These are phyloP conservation scores for Fusarium penzigii DNA, from an alignment of 2,329 filamentous ascomycete genomes.

Conservation along the genomic window DNA sequence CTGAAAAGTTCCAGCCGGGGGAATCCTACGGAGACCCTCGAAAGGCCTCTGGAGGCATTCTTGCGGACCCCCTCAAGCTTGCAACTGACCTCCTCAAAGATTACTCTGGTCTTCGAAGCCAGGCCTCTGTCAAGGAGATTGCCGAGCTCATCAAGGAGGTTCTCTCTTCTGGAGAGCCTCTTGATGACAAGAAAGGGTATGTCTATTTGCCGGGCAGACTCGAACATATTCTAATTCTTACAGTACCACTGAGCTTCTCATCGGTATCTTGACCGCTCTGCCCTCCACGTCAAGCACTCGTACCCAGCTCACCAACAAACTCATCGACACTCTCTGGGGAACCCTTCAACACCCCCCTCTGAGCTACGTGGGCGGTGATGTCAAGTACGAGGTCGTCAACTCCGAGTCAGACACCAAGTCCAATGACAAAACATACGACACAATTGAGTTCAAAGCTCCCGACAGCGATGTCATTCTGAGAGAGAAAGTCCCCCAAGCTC, in stretches of 20 bases:
- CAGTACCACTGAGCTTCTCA: slow-evolving; percentile 43
- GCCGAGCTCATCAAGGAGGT: slow-evolving; percentile 35
- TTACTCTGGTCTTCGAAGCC: slow-evolving; percentile 27
- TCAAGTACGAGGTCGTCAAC: slow-evolving; percentile 40
- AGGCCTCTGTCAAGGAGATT: slow-evolving; percentile 32
- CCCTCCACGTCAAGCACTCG: slow-evolving; percentile 36
- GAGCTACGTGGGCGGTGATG: slow-evolving; percentile 43
- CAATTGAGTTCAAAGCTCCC: slow-evolving; percentile 43
- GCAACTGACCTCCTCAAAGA: slow-evolving; percentile 37
- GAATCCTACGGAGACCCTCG: slow-evolving; percentile 36
- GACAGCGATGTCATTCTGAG: slow-evolving; percentile 39
- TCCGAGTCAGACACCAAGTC: slow-evolving; percentile 35
- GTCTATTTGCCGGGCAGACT: not conserved
- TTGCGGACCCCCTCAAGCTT: slow-evolving; percentile 36
- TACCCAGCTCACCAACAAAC: slow-evolving; percentile 46
- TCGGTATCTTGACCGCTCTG: slow-evolving; percentile 41
- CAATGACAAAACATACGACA: slow-evolving; percentile 33
- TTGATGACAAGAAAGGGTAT: slow-evolving; percentile 58
- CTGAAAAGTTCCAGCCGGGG: slow-evolving; percentile 40
- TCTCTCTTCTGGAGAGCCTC: slow-evolving; percentile 46
- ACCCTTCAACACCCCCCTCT: slow-evolving; percentile 56
- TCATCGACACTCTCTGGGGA: slow-evolving; percentile 55
- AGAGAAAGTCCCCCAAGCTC: slow-evolving; percentile 37
- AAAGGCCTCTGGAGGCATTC: slow-evolving; percentile 26
- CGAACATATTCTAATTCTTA: slow-evolving; percentile 11